Base-by-base conservation (phyloP, 257 asterid species). In the Schizonepeta tenuifolia region DNA sequence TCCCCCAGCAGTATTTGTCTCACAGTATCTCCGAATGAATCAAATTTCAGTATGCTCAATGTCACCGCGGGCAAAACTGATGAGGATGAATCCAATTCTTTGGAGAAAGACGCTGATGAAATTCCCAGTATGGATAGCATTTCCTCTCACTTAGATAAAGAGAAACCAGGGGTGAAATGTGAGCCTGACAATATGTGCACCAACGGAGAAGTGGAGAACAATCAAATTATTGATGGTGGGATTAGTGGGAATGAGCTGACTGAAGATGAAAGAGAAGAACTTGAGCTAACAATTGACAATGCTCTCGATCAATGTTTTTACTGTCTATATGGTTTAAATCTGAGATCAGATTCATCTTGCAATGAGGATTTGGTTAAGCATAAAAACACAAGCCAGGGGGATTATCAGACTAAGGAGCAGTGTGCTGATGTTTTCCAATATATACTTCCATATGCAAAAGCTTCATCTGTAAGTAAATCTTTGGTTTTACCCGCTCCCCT, bases 361-460 rank as follows among this genome's bases (percentile, higher is more conserved):
- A 93, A 94, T 74, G 98, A 91, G 75, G 99, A 94, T 79, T 73
- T 94, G 76, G 91, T 87, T 77, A 79, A 79, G 71, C 99, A 94
- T 85, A 91, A 87, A 83, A 88, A 91, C 76, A 94, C 97, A 49
- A 88, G 98, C 85, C 95, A 89, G 47, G 97, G 97, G 76, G 97
- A 94, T 79, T 94, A 94, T 80, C 98, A 94, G 86, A 94, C 97
- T 17, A 94, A 94, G 87, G 98, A 94, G 80, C 99, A 94, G 74
- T 94, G 99, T 79, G 97, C 97, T 74, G 98, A 91, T 76, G 99
- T 94, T 78, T 91, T 94, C 72, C 97, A 83, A 74, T 90, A 94
- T 79, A 81, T 94, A 75, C 95, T 94, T 81, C 93, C 99, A 18
- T 94, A 91, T 81, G 97, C 98, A 12, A 90, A 87, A 86, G 97